Base-by-base conservation (phyloP, 1,139 yeast species). In the Candida glucosophila region DNA sequence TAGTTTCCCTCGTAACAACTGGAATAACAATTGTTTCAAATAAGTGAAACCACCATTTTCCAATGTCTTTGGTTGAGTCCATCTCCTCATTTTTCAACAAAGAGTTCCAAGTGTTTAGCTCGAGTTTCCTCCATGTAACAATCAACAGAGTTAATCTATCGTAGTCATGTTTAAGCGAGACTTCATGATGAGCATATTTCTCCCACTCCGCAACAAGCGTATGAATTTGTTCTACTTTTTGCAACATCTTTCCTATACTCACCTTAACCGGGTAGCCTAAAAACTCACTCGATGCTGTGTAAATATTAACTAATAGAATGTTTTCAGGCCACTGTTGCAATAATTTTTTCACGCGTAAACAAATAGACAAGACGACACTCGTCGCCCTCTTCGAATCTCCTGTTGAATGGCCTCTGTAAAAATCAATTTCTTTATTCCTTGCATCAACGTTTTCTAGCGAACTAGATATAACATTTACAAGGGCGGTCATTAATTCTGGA, bases 311-410 rank as follows among this genome's bases (percentile, higher is more conserved):
- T 26, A 92, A 55, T 1, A 94, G 85, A 1, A 93, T 92, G 58
- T 92, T 95, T 42, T 92, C 98, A 1, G 98, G 97, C 95, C 96
- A 90, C 44, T 77, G 74, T 13, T 55, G 55, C 10, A 80, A 49
- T 15, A 83, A 52, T n/a, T 57, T 58, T 10, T 50, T 40, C 3
- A 73, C 71, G 4, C 71, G 55, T 3, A 51, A 47, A 35, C 67
- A 59, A 6, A 86, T 50, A 2, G 55, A 59, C 8, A 66, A 54
- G 6, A 82, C 58, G 2, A 78, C 44, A 2, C 44, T 46, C 24
- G 76, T 67, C 1, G 93, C 83, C 22, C 52, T 56, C 32, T 65
- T 66, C 2, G 81, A 68, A 43, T 86, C 94, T 4, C 51, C 47
- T 5, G 74, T 62, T 24, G 74, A 71, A 10, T 71, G 58, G n/a